These are phyloP conservation scores for Mycena latifolia DNA, from an alignment of 768 basidiomycete genomes.

Conservation along the genomic window DNA sequence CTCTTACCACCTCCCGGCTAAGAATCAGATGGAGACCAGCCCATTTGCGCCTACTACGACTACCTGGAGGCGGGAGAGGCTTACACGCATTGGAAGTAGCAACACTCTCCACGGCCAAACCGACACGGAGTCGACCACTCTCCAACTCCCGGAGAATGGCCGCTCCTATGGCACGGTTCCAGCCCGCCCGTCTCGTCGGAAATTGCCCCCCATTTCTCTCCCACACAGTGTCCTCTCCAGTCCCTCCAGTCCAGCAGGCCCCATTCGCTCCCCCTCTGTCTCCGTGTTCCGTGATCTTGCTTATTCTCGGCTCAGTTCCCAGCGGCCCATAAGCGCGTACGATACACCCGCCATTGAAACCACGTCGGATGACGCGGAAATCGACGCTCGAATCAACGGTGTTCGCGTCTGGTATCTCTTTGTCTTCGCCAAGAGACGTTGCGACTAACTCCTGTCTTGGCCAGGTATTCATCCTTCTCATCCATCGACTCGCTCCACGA, in stretches of 20 bases:
- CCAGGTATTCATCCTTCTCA: slow-evolving; percentile 83
- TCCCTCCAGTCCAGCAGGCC: slow-evolving; percentile 49
- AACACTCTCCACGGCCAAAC: slow-evolving; percentile 38
- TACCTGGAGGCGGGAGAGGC: slow-evolving; percentile 70
- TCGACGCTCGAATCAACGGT: slow-evolving; percentile 82
- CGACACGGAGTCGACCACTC: slow-evolving; percentile 49
- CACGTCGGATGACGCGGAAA: slow-evolving; percentile 54
- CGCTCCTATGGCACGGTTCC: slow-evolving; percentile 72
- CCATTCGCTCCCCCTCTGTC: slow-evolving; percentile 46
- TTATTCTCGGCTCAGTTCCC: slow-evolving; percentile 55
- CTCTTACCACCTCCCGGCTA: not conserved
- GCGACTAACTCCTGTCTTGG: not conserved
- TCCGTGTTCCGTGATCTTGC: slow-evolving; percentile 55
- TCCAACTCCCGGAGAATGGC: slow-evolving; percentile 44
- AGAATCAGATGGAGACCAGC: slow-evolving; percentile 46
- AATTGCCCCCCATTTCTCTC: slow-evolving; percentile 44
- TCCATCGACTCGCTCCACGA: slow-evolving; percentile 98
- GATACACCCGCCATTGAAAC: slow-evolving; percentile 64
- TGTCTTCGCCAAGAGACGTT: not conserved
- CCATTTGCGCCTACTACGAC: slow-evolving; percentile 66
- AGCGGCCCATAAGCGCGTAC: slow-evolving; percentile 81
- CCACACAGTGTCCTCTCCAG: slow-evolving; percentile 52
- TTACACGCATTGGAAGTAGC: slow-evolving; percentile 66
- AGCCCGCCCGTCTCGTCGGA: slow-evolving; percentile 41
- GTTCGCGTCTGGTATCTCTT: slow-evolving; percentile 77